Conservation (phyloP, 2,329 filamentous ascomycete genomes). For the Alternaria postmessia region DNA sequence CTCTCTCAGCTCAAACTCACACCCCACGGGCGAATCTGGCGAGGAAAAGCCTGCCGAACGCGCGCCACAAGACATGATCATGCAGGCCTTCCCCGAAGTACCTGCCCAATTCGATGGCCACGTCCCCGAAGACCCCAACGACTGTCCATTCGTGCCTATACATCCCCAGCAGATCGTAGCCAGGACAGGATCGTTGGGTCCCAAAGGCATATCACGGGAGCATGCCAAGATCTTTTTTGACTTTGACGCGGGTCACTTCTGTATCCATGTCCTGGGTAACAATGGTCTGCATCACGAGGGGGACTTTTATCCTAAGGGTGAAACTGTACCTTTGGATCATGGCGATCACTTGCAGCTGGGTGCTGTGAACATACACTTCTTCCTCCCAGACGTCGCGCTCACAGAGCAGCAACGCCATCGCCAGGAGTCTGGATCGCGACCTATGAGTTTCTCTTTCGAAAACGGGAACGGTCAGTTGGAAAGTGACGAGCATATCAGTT, state of each 20-base stretch:
- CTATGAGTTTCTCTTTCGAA: conserved; percentile 79
- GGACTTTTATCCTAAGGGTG: conserved; percentile 28
- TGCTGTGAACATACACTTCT: conserved; percentile 72
- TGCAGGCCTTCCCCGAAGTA: conserved; percentile 46
- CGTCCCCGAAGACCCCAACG: conserved; percentile 65
- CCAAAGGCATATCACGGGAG: conserved; percentile 76
- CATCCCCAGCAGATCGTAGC: conserved; percentile 64
- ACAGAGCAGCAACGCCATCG: conserved; percentile 61
- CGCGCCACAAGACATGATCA: conserved; percentile 46
- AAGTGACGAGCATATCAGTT: conserved; percentile 56
- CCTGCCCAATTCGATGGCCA: conserved; percentile 64
- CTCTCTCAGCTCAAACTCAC: conserved; percentile 61
- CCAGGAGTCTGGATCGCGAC: conserved; percentile 60
- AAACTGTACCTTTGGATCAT: conserved; percentile 62
- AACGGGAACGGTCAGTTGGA: conserved; percentile 65
- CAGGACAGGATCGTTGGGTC: conserved; percentile 63
- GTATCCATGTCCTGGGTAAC: conserved; percentile 67
- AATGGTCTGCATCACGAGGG: conserved; percentile 68
- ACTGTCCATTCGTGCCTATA: conserved; percentile 73
- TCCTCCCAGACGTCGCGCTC: conserved; percentile 63
- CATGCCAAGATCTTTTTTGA: conserved; percentile 79
- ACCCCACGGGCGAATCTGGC: conserved; percentile 45
- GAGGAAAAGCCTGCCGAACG: conserved; percentile 41
- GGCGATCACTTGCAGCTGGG: conserved; percentile 76
- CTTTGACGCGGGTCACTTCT: conserved; percentile 67